Base-by-base conservation (phyloP, 1,284 basidiomycete genomes). In the Ceratobasidium theobromae region DNA sequence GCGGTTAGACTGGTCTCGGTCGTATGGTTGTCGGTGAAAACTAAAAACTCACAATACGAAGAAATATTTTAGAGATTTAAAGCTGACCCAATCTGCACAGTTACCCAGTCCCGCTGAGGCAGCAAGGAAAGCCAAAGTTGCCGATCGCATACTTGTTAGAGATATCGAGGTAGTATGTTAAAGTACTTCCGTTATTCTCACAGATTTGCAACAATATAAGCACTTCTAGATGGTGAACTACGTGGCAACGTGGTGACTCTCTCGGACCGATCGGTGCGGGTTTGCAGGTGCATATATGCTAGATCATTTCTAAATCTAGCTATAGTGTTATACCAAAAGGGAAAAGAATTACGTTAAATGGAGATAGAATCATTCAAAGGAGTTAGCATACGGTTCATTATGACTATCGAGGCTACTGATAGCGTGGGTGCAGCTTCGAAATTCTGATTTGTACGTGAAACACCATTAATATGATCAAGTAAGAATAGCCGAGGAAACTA, bases 1-100 rank as follows among this genome's bases (percentile, higher is more conserved):
- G 1, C 3, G 23, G 14, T n/a, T 18, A n/a, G 46, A 32, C n/a
- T 6, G 18, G 6, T 45, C 43, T 45, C 43, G 18, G 18, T 45
- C 9, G 6, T 11, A 14, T 11, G 18, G 18, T 45, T 45, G 6
- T 6, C 12, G 4, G 16, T 28, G 9, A 53, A 32, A n/a, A n/a
- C n/a, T n/a, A n/a, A n/a, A n/a, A n/a, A 38, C 53, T 43, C 25
- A 46, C 41, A 58, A 58, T 16, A 58, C 54, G 18, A 46, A 58
- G 8, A 46, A 35, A 25, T 46, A 46, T 6, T 28, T 46, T 14
- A 46, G 14, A 11, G 41, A 45, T 4, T 46, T 27, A 16, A 45
- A 58, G 27, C 27, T 46, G 6, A 33, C 28, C 41, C 54, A 58
- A 28, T 55, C 53, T 28, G 53, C 40, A 18, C 40, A 43, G n/a